Base-by-base conservation (phyloP, 2,329 filamentous ascomycete species). In the Penicillium verrucosum region DNA sequence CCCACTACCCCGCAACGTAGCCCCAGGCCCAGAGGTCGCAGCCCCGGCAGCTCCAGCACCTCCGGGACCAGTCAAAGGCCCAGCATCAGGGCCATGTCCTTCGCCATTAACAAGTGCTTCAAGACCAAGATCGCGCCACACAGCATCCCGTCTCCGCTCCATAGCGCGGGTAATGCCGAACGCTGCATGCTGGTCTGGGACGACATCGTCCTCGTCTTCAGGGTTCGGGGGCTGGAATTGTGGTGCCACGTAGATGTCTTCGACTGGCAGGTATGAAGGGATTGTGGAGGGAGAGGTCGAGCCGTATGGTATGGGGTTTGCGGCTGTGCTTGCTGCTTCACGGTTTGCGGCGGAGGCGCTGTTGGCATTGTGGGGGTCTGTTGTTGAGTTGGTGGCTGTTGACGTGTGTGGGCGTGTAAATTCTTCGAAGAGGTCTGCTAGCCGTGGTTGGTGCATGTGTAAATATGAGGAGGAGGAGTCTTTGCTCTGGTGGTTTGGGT, bases 171-270 rank as follows among this genome's bases (percentile, higher is more conserved):
- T 80, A 57, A 88, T 88, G 1, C 85, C 85, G 72, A 87, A 88
- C 2, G 84, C 85, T 0, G 85, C 85, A 70, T 87, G 85, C 70
- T 87, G 84, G 62, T 87, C 84, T 0, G 85, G 85, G 14, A 87
- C 84, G 3, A 87, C 82, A 62, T 87, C 85, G 59, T 87, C 85
- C 68, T 88, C 84, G 60, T 87, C 85, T 67, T 87, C 85, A 0
- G 85, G 85, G 60, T 87, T 87, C 14, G 84, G 71, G 0, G 85
- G 85, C 65, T 86, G 83, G 56, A 85, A 80, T 56, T 86, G 81
- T 16, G 81, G 79, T 7, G 81, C 76, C 2, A 88, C 80, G 64
- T 83, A 80, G 67, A 88, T 85, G 45, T 85, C 82, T 68, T 88
- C 85, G 53, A 79, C 73, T n/a, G 79, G 78, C 8, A 81, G 70